Percentiles rank a stretch among this genome's conserved stretches.
These are phyloP conservation scores for Polychaeton citri DNA, from an alignment of 2,329 filamentous ascomycete species.

Conservation along the genomic window DNA sequence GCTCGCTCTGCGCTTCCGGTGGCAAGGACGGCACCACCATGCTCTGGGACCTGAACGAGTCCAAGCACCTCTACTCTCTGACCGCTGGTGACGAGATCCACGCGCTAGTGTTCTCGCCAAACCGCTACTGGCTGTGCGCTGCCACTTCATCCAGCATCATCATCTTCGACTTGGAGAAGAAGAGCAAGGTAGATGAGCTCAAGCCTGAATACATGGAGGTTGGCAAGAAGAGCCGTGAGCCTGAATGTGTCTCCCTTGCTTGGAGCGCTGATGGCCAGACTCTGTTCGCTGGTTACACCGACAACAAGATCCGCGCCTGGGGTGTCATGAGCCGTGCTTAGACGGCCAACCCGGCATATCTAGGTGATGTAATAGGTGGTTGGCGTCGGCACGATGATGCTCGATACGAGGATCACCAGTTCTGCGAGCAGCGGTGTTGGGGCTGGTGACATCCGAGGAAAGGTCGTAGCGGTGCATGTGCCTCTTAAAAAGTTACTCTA, in stretches of 20 bases:
- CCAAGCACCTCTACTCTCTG: conserved; percentile 99
- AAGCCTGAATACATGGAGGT: conserved; percentile 94
- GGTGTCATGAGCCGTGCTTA: conserved; percentile 81
- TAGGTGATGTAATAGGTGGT: not conserved
- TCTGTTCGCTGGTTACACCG: conserved; percentile 98
- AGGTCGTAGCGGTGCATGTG: conserved; percentile 11
- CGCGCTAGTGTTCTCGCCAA: conserved; percentile 98
- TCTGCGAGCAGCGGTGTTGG: conserved; percentile 12
- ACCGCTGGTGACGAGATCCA: conserved; percentile 99
- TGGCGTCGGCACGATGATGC: conserved; percentile 20
- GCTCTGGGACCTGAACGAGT: conserved; percentile 99
- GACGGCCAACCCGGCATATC: conserved; percentile 2
- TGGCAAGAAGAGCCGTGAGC: conserved; percentile 98
- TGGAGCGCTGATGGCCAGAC: conserved; percentile 99
- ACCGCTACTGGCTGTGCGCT: conserved; percentile 99
- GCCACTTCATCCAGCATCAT: conserved; percentile 96
- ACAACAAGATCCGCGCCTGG: conserved; percentile 98
- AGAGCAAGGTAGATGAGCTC: conserved; percentile 99
- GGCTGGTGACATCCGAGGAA: conserved; percentile 21
- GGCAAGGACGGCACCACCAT: conserved; percentile 99
- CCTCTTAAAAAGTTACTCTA: not conserved
- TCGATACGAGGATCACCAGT: conserved; percentile 22
- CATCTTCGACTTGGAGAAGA: conserved; percentile 99
- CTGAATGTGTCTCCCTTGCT: conserved; percentile 93
- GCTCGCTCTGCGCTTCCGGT: conserved; percentile 95